Percentiles rank a stretch among this genome's conserved stretches.
These are phyloP conservation scores for Hawksworthiomyces lignivorus DNA, from an alignment of 2,329 filamentous ascomycete species.

Conservation along the genomic window DNA sequence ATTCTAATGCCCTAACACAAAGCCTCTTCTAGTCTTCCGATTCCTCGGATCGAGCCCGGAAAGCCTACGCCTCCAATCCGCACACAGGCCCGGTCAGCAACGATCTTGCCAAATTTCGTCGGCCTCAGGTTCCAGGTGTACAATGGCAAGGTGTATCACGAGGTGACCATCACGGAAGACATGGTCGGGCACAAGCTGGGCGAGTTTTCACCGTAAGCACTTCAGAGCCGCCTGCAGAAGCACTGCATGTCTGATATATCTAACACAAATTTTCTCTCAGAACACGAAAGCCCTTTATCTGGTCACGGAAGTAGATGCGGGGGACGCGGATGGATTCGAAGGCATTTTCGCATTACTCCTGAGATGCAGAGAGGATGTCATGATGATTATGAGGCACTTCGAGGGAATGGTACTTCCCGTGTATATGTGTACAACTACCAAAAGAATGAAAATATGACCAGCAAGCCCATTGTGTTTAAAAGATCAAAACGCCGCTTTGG, in stretches of 20 bases:
- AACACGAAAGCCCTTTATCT: conserved; percentile 52
- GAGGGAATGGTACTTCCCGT: too few relatives aligned
- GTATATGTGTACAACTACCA: too few relatives aligned
- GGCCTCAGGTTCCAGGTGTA: conserved; percentile 84
- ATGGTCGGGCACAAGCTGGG: conserved; percentile 96
- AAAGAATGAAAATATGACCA: too few relatives aligned
- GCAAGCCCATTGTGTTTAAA: too few relatives aligned
- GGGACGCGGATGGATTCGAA: neutral
- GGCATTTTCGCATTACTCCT: too few relatives aligned
- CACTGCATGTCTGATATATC: too few relatives aligned
- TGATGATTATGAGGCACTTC: too few relatives aligned
- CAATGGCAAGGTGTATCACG: conserved; percentile 81
- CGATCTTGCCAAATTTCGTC: conserved; percentile 87
- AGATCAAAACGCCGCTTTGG: too few relatives aligned
- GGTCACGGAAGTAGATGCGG: conserved; percentile 23
- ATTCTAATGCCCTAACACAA: conserved; percentile 4
- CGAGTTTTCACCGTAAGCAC: conserved; percentile 84
- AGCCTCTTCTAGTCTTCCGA: conserved; percentile 45
- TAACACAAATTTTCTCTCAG: too few relatives aligned
- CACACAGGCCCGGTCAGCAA: conserved; percentile 80
- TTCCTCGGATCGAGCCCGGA: conserved; percentile 52
- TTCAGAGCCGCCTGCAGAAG: too few relatives aligned
- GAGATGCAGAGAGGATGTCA: too few relatives aligned
- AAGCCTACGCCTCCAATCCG: conserved; percentile 64
- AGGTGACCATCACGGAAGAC: conserved; percentile 80